Percentiles rank a stretch among this genome's conserved stretches.
Evolutionary conservation across 768 basidiomycete species (phyloP).

Genomic region (Tylopilus plumbeoviolaceoides): DNA sequence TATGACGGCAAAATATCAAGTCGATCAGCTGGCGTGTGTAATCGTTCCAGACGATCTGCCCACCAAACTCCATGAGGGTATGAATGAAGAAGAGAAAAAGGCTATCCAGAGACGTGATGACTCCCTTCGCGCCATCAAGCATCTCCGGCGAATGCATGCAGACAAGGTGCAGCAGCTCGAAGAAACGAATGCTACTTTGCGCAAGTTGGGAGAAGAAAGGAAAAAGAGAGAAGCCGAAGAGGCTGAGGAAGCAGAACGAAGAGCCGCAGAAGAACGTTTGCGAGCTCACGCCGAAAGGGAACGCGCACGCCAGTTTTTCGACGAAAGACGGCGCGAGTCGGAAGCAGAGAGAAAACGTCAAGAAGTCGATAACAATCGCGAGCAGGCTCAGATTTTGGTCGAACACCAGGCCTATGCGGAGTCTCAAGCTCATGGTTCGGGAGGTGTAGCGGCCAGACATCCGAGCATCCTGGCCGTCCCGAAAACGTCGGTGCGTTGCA

Average conservation of each 20-base stretch:
- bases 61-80: slow-evolving; percentile 18
- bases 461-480: neutral
- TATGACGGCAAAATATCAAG: slow-evolving; percentile 3
- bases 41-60: slow-evolving; percentile 10
- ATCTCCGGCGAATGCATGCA: slow-evolving; percentile 15
- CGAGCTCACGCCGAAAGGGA: slow-evolving; percentile 10
- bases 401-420: slow-evolving; percentile 10
- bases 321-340: slow-evolving; percentile 1
- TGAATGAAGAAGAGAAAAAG: slow-evolving; percentile 17
- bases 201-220: slow-evolving; percentile 24
- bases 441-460: slow-evolving; percentile 1
- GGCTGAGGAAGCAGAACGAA: slow-evolving; percentile 14
- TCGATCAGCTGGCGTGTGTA: neutral
- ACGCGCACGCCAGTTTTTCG: slow-evolving; percentile 3
- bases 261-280: slow-evolving; percentile 10
- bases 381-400: slow-evolving; percentile 7
- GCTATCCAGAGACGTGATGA: slow-evolving; percentile 6
- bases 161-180: slow-evolving; percentile 17
- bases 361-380: neutral
- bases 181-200: slow-evolving; percentile 15
- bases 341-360: slow-evolving; percentile 10
- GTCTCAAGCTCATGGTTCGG: slow-evolving; percentile 1
- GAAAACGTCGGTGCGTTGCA: slow-evolving; percentile 12
- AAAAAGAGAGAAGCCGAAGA: slow-evolving; percentile 12
- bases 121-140: slow-evolving; percentile 12